Evolutionary conservation across 2,329 filamentous ascomycete genomes (phyloP).

Genomic region (Diplodia seriata): DNA sequence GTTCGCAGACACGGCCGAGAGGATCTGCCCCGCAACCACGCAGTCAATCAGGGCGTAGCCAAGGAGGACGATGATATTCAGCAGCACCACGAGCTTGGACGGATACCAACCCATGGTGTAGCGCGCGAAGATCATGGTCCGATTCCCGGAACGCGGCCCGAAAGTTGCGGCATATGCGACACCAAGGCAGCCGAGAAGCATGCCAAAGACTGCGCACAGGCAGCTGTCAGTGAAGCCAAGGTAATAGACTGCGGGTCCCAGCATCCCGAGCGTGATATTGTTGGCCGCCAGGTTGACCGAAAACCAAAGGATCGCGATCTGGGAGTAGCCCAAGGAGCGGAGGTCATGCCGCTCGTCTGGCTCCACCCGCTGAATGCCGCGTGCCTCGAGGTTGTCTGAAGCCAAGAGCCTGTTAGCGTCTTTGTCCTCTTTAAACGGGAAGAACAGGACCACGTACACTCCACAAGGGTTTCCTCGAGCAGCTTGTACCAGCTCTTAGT

Average conservation of each 20-base stretch:
- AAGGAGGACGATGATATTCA: constrained; percentile 68
- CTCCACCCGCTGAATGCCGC: constrained; percentile 66
- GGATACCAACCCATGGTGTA: constrained; percentile 72
- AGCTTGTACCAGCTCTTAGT: constrained; percentile 33
- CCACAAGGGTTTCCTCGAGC: constrained; percentile 52
- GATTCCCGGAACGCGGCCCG: constrained; percentile 66
- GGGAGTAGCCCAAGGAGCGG: constrained; percentile 60
- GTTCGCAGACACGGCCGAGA: constrained; percentile 68
- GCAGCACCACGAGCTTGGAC: constrained; percentile 66
- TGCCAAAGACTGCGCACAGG: constrained; percentile 64
- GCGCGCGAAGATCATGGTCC: constrained; percentile 67
- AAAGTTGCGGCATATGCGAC: constrained; percentile 68
- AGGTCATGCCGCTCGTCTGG: constrained; percentile 62
- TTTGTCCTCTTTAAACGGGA: background rate
- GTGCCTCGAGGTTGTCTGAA: constrained; percentile 62
- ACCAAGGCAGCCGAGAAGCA: constrained; percentile 60
- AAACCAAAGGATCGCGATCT: constrained; percentile 66
- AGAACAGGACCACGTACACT: constrained; percentile 39
- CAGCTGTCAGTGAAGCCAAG: constrained; percentile 65
- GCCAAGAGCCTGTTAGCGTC: background rate
- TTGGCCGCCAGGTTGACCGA: constrained; percentile 68
- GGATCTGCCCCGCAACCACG: constrained; percentile 71
- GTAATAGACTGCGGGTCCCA: constrained; percentile 65
- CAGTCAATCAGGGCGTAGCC: constrained; percentile 69
- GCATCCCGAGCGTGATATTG: constrained; percentile 69